phyloP scores from a whole-genome alignment of 805 yeast species.

The Kodamaea sagamina region DNA sequence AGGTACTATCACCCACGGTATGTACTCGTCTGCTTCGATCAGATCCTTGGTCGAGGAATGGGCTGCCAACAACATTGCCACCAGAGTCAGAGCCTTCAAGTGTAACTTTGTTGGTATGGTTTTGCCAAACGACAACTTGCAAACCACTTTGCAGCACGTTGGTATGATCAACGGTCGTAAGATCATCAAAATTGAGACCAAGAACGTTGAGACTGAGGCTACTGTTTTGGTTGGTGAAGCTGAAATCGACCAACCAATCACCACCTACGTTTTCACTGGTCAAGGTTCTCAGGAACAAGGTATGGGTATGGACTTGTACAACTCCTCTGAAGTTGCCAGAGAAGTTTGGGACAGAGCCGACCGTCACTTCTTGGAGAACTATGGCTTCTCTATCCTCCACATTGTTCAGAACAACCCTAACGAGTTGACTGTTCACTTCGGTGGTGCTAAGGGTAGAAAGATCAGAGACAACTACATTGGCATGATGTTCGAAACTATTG shows the following conservation, averaged over 20 bases:
- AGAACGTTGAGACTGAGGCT: slow-evolving; percentile 75
- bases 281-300: slow-evolving; percentile 99
- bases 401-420: slow-evolving; percentile 95
- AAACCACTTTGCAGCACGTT: slow-evolving; percentile 86
- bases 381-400: slow-evolving; percentile 95
- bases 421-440: slow-evolving; percentile 93
- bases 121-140: slow-evolving; percentile 87
- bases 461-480: slow-evolving; percentile 92
- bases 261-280: slow-evolving; percentile 97
- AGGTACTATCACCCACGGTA: slow-evolving; percentile 98
- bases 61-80: slow-evolving; percentile 97
- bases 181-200: slow-evolving; percentile 88
- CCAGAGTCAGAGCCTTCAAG: slow-evolving; percentile 92
- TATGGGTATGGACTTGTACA: slow-evolving; percentile 99
- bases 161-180: slow-evolving; percentile 99
- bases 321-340: slow-evolving; percentile 85
- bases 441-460: slow-evolving; percentile 95
- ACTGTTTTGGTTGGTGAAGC: slow-evolving; percentile 92
- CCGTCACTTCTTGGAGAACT: slow-evolving; percentile 83
- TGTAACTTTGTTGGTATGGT: slow-evolving; percentile 96
- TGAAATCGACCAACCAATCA: slow-evolving; percentile 96
- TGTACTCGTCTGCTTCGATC: slow-evolving; percentile 96
- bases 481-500: slow-evolving; percentile 97
- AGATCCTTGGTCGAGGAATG: slow-evolving; percentile 95
- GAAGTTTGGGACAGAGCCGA: slow-evolving; percentile 99